Base-by-base conservation (phyloP, 2,329 filamentous ascomycete species). In the Phoma sp. region DNA sequence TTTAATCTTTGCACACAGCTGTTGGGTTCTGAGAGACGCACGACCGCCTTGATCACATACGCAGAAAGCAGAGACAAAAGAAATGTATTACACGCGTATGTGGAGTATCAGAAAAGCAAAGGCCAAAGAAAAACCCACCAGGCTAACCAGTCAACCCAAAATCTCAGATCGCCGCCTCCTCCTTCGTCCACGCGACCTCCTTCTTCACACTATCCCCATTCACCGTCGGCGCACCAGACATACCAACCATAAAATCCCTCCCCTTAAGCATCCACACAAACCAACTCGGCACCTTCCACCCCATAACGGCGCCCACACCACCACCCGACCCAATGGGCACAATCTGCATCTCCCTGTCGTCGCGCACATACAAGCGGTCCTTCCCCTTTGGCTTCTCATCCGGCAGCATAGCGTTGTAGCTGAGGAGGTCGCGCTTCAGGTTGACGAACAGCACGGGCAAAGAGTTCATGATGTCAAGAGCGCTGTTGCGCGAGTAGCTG, bases 371-470 rank as follows among this genome's bases (percentile, higher is more conserved):
- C 17, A 59, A 13, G 25, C 65, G 51, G 29, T 74, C 71, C 43
- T 65, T 65, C 1, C 71, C 71, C 27, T 60, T 64, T 1, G 69
- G 62, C 31, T 64, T 62, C 24, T 40, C 55, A 12, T 65, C 52
- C 2, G 68, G 68, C 10, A 49, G 40, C 39, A 38, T 38, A 1
- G 61, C 24, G 25, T 67, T 53, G 51, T 58, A 74, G 12, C 67
- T 64, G 2, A 79, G 61, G 32, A 84, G 60, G 52, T 83, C 81
- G 43, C 78, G 74, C 55, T 77, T 75, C n/a, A 84, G 62, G 57
- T 81, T 83, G 5, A 74, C 72, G 21, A 69, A 68, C 3, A 79
- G 53, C 4, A 78, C 74, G 1, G 80, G 76, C 0, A 81, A 60
- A 0, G 72, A 66, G 32, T 68, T 65, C 31, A 72, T 63, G 44